Base-by-base conservation (phyloP, 1,284 basidiomycete species). In the Tilletia indica region DNA sequence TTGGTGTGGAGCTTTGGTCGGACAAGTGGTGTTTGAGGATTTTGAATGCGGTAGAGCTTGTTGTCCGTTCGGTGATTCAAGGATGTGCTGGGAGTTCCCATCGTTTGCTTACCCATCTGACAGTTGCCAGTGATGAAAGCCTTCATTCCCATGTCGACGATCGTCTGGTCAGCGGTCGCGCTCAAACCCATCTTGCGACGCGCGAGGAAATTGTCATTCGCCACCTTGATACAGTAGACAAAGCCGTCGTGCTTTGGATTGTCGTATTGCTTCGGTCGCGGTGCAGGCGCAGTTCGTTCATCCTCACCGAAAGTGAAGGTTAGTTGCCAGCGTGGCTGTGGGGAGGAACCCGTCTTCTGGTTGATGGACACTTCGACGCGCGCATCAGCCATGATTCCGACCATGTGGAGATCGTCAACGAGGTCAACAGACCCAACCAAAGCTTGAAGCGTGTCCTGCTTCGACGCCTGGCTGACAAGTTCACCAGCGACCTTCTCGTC, bases 61-160 rank as follows among this genome's bases (percentile, higher is more conserved):
- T 99, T 99, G 86, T 99, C 97, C 14, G 97, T 99, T 74, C 97
- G 89, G 81, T 94, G 92, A 79, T 89, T 89, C 39, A 98, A 85
- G 3, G 94, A 92, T 0, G 94, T 97, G 42, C 93, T 91, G 0
- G 97, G 96, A 39, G 97, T 99, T 51, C 97, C 97, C 97, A 99
- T 99, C 0, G 93, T 93, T 89, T 99, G 97, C 88, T 99, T 99
- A 86, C 94, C 94, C 97, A 99, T 99, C 91, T 98, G 88, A 74
- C 58, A 63, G 58, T 63, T 63, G 31, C 58, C 58, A 8, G 58
- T 63, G 58, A 63, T 34, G 34, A 63, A 63, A 4, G 2, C 58
- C 31, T 63, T 63, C 58, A 63, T 63, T 25, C 58, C 58, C 58
- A 36, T 8, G 19, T 63, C 34, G 2, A 34, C n/a, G n/a, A 34